Conservation (phyloP, 352 stramenopile species). For the Pythium insidiosum region DNA sequence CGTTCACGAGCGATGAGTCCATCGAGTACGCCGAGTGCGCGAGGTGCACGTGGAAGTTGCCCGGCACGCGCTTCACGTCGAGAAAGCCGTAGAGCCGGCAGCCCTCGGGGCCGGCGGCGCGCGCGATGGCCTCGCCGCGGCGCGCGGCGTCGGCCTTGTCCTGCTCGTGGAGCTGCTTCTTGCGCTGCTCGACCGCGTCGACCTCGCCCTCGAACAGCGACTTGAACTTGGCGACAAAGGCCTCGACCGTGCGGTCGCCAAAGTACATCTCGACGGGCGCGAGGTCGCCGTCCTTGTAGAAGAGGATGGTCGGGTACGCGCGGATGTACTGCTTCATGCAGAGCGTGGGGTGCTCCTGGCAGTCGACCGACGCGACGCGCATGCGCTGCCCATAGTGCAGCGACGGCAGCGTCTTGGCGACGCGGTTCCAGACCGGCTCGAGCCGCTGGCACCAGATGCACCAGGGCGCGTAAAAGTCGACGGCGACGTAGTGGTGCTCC, state of each 20-base stretch:
- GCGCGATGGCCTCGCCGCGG: constrained; percentile 54
- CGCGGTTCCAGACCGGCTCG: constrained; percentile 94
- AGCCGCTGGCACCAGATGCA: constrained; percentile 97
- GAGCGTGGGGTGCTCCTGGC: constrained; percentile 87
- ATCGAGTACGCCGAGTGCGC: constrained; percentile 92
- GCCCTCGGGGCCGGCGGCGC: constrained; percentile 54
- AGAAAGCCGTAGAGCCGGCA: constrained; percentile 73
- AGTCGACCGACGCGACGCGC: constrained; percentile 89
- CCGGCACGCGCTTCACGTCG: constrained; percentile 90
- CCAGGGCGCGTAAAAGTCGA: constrained; percentile 95
- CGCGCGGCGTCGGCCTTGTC: constrained; percentile 81
- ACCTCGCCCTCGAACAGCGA: constrained; percentile 72
- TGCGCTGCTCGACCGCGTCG: constrained; percentile 68
- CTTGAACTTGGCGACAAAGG: constrained; percentile 89
- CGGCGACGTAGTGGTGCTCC: constrained; percentile 93
- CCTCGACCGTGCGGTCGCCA: constrained; percentile 90
- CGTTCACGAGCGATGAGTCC: constrained; percentile 86
- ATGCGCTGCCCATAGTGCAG: constrained; percentile 80
- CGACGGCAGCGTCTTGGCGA: constrained; percentile 84
- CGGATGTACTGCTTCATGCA: constrained; percentile 95
- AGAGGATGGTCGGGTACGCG: constrained; percentile 95
- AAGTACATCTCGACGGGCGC: constrained; percentile 94
- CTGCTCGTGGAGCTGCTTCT: constrained; percentile 92
- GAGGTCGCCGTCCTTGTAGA: constrained; percentile 91
- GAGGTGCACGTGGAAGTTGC: constrained; percentile 98